Percentiles rank a stretch among this genome's conserved stretches.
Conservation (phyloP, 23 red algal species). For the Agarophyton chilense region DNA sequence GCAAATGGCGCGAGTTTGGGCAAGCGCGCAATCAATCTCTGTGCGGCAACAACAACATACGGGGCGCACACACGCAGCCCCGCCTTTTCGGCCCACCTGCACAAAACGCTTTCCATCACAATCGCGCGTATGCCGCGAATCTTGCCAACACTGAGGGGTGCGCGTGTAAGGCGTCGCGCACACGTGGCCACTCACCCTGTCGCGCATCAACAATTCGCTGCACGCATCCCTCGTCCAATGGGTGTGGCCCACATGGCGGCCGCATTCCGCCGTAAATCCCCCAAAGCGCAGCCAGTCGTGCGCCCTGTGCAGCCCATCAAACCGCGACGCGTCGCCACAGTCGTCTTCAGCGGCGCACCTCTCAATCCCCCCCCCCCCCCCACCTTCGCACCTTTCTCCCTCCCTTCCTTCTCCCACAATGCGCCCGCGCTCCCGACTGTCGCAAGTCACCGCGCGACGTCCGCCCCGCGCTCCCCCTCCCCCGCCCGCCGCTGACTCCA, state of each 20-base stretch:
- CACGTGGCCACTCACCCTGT: no score
- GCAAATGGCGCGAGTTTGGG: no score
- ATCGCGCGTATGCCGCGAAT: no score
- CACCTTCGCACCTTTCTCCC: background rate
- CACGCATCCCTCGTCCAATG: no score
- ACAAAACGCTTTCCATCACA: no score
- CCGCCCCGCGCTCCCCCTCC: background rate
- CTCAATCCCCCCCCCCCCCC: background rate
- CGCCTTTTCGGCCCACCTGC: no score
- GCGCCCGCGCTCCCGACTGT: constrained; percentile 18
- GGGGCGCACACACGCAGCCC: no score
- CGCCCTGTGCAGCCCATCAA: background rate
- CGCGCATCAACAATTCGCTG: no score
- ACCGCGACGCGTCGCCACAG: background rate
- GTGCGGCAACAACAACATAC: no score
- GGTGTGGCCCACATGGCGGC: background rate
- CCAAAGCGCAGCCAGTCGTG: background rate
- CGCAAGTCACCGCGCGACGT: constrained; percentile 17
- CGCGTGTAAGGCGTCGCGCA: no score
- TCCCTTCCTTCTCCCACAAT: background rate
- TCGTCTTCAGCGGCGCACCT: background rate
- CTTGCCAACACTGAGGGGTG: no score
- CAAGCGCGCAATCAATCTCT: no score
- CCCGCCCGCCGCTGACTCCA: background rate
- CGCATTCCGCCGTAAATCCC: background rate